Conservation (phyloP, 495 filamentous ascomycete species). For the Trichocladium antarcticum region DNA sequence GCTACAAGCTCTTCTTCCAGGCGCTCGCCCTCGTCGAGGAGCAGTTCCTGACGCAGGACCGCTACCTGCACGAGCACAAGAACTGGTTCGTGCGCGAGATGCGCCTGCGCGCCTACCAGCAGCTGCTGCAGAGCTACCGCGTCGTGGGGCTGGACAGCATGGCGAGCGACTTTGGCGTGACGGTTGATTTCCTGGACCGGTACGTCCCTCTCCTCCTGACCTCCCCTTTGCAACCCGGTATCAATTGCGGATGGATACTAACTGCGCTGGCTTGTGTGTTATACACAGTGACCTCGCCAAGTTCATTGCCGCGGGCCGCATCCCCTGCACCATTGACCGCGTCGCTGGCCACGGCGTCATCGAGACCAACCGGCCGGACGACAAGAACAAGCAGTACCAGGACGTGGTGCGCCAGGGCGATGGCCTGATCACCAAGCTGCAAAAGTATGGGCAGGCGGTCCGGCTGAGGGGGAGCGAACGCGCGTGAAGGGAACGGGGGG, state of each 20-base stretch:
- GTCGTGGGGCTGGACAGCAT: conserved; percentile 93
- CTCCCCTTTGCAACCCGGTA: background rate
- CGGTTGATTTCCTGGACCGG: conserved; percentile 91
- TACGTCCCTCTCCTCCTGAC: conserved; percentile 31
- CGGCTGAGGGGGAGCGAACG: conserved; percentile 89
- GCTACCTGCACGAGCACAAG: conserved; percentile 86
- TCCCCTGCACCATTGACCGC: conserved; percentile 93
- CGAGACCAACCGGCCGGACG: conserved; percentile 92
- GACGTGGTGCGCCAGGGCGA: conserved; percentile 96
- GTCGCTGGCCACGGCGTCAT: conserved; percentile 82
- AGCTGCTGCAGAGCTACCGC: conserved; percentile 92
- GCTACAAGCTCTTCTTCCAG: conserved; percentile 87
- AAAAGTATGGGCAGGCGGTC: conserved; percentile 97
- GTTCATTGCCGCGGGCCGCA: conserved; percentile 89
- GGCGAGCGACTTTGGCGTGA: conserved; percentile 91
- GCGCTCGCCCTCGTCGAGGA: conserved; percentile 88
- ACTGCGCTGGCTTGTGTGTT: no score
- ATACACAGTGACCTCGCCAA: conserved; percentile 70
- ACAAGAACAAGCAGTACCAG: conserved; percentile 98
- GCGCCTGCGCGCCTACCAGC: conserved; percentile 88
- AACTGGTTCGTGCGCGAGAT: conserved; percentile 97
- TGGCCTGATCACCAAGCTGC: conserved; percentile 92
- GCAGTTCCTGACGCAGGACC: conserved; percentile 83
- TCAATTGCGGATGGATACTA: background rate
- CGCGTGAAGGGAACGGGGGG: conserved; percentile 32